Percentiles rank a stretch among this genome's conserved stretches.
These are phyloP conservation scores for Gyromitra esculenta DNA, from an alignment of 2,329 filamentous ascomycete genomes.

Conservation along the genomic window DNA sequence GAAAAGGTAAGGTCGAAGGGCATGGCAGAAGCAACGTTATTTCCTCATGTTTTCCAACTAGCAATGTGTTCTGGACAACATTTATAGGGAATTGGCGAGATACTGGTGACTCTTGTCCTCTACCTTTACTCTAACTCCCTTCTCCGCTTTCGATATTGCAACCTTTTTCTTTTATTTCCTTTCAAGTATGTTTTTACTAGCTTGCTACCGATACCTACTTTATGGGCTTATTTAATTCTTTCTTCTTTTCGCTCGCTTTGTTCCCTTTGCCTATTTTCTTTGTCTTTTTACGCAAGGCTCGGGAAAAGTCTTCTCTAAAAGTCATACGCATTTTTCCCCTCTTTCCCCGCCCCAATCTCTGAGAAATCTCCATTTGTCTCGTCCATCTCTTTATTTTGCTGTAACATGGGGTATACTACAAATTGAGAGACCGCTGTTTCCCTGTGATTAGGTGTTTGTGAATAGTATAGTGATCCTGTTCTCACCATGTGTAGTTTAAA, in stretches of 20 bases:
- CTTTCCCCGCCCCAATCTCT: constrained; percentile 8
- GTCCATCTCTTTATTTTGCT: constrained; percentile 29
- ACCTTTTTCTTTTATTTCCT: constrained; percentile 50
- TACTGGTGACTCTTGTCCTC: constrained; percentile 20
- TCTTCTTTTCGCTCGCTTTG: constrained; percentile 45
- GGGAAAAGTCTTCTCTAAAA: constrained; percentile 28
- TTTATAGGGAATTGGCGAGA: constrained; percentile 5
- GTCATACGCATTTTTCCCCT: constrained; percentile 3
- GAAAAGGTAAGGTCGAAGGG: constrained; percentile 32
- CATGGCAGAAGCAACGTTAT: constrained; percentile 25
- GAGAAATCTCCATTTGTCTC: constrained; percentile 13
- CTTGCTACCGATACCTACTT: constrained; percentile 46
- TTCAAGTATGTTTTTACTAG: constrained; percentile 50
- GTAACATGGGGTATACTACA: constrained; percentile 28
- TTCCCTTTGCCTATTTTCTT: constrained; percentile 41
- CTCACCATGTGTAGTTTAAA: background rate
- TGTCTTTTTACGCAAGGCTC: constrained; percentile 33
- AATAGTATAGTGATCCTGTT: constrained; percentile 9
- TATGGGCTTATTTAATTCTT: constrained; percentile 52
- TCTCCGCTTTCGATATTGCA: constrained; percentile 39
- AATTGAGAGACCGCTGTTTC: constrained; percentile 23
- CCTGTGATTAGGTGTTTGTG: background rate
- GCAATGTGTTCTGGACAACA: constrained; percentile 36
- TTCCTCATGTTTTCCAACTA: constrained; percentile 38
- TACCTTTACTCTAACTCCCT: constrained; percentile 37